phyloP scores from a whole-genome alignment of 1,139 yeast species.

The Taphrina communis region DNA sequence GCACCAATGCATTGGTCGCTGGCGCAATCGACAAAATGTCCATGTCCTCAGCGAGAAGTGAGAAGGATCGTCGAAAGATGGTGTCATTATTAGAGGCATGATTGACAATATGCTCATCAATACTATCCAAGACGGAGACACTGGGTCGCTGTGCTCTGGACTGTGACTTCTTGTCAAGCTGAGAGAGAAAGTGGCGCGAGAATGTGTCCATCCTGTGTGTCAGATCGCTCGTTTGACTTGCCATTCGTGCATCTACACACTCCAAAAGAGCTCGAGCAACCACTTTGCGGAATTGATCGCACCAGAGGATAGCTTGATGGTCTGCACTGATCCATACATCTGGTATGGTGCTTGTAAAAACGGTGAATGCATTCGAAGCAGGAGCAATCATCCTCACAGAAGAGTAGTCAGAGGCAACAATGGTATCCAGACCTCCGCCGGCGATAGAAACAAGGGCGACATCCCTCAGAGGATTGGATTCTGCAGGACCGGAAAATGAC shows the following conservation, averaged over 20 bases:
- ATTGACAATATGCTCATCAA: constrained; percentile 14
- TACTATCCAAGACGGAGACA: too few relatives aligned
- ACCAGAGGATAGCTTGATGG: constrained; percentile 97
- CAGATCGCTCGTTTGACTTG: constrained; percentile 56
- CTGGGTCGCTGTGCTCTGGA: not conserved
- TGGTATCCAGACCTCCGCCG: constrained; percentile 83
- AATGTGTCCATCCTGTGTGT: constrained; percentile 64
- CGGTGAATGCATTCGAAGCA: constrained; percentile 75
- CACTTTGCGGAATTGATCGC: constrained; percentile 77
- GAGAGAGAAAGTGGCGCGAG: constrained; percentile 57
- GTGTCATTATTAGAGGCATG: constrained; percentile 36
- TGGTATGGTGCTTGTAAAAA: constrained; percentile 84
- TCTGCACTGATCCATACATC: constrained; percentile 94
- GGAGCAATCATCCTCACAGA: constrained; percentile 76
- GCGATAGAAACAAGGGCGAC: constrained; percentile 68
- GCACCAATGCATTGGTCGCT: not conserved
- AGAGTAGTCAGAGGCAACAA: constrained; percentile 93
- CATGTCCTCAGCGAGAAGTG: not conserved
- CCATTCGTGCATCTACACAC: constrained; percentile 53
- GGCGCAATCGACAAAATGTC: not conserved
- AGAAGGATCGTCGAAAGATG: constrained; percentile 1
- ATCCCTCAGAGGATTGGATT: constrained; percentile 49
- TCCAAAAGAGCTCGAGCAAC: constrained; percentile 67
- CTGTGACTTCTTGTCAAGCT: constrained; percentile 47
- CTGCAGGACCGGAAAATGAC: constrained; percentile 55